A percentile compares a stretch with the other conserved stretches of the same genome.
phyloP scores from a whole-genome alignment of 768 basidiomycete genomes.

The Tylopilus vinaceipallidus region DNA sequence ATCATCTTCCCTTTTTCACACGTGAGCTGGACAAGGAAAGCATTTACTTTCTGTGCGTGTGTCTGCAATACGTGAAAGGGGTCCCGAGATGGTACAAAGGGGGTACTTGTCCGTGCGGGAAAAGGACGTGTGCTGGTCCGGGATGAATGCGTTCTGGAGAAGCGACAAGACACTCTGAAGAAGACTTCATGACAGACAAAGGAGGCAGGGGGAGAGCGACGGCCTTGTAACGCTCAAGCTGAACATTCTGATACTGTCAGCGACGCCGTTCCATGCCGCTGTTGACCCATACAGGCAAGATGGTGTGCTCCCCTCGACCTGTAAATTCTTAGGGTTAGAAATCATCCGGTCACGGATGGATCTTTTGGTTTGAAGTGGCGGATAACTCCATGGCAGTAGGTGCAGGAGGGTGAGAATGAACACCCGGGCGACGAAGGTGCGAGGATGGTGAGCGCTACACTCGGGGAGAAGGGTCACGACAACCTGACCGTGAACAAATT shows the following conservation, averaged over 20 bases:
- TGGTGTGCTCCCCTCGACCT: slow-evolving; percentile 32
- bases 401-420: slow-evolving; percentile 31
- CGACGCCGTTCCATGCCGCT: slow-evolving; percentile 22
- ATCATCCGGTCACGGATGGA: slow-evolving; percentile 47
- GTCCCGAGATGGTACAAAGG: slow-evolving; percentile 53
- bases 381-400: slow-evolving; percentile 30
- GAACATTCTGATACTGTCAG: slow-evolving; percentile 9
- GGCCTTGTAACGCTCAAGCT: slow-evolving; percentile 9
- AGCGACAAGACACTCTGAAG: slow-evolving; percentile 36
- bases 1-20: slow-evolving; percentile 40
- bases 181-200: slow-evolving; percentile 42
- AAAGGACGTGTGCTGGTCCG: slow-evolving; percentile 17
- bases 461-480: slow-evolving; percentile 6
- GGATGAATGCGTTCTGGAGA: slow-evolving; percentile 52
- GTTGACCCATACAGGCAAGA: slow-evolving; percentile 23
- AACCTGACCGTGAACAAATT: not conserved
- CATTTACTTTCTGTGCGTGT: slow-evolving; percentile 25
- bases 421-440: slow-evolving; percentile 49
- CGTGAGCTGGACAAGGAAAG: slow-evolving; percentile 26
- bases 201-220: slow-evolving; percentile 17
- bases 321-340: slow-evolving; percentile 60
- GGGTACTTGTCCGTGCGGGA: slow-evolving; percentile 42
- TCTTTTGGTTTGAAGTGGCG: slow-evolving; percentile 49
- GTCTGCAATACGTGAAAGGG: slow-evolving; percentile 32
- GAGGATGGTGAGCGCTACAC: slow-evolving; percentile 19